These are phyloP conservation scores for Podospora pseudoanserina DNA, from an alignment of 495 filamentous ascomycete genomes.

Conservation along the genomic window DNA sequence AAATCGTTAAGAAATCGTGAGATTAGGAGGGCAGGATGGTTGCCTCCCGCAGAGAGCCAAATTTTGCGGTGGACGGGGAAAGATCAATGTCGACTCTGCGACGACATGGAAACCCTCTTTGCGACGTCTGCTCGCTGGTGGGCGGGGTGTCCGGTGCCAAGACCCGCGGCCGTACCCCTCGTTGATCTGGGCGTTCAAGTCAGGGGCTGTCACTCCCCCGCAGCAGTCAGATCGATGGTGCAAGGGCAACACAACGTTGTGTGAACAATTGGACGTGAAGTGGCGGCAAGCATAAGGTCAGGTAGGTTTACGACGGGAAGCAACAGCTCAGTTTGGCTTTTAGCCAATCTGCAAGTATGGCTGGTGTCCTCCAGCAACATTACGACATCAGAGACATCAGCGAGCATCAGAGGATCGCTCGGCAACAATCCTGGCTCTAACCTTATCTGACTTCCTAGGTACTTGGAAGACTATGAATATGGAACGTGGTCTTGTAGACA, in stretches of 20 bases:
- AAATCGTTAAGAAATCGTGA: constrained; percentile 18
- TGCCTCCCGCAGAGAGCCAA: constrained; percentile 11
- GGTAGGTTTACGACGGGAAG: too few relatives aligned
- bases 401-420: too few relatives aligned
- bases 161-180: not conserved
- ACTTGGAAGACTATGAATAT: too few relatives aligned
- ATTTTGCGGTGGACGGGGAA: constrained; percentile 6
- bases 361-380: too few relatives aligned
- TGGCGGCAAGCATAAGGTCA: too few relatives aligned
- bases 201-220: not conserved
- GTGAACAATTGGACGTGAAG: not conserved
- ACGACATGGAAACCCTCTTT: not conserved
- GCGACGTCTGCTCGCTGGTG: not conserved
- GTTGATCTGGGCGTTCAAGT: not conserved
- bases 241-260: not conserved
- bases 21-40: constrained; percentile 12
- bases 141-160: not conserved
- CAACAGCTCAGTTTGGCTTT: too few relatives aligned
- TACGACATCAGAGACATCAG: too few relatives aligned
- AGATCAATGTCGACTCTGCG: constrained; percentile 6
- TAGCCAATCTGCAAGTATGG: too few relatives aligned
- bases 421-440: too few relatives aligned
- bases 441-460: too few relatives aligned
- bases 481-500: too few relatives aligned
- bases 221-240: not conserved